Base-by-base conservation (phyloP, 106 monocot genomes). In the Dendrobium nobile region DNA sequence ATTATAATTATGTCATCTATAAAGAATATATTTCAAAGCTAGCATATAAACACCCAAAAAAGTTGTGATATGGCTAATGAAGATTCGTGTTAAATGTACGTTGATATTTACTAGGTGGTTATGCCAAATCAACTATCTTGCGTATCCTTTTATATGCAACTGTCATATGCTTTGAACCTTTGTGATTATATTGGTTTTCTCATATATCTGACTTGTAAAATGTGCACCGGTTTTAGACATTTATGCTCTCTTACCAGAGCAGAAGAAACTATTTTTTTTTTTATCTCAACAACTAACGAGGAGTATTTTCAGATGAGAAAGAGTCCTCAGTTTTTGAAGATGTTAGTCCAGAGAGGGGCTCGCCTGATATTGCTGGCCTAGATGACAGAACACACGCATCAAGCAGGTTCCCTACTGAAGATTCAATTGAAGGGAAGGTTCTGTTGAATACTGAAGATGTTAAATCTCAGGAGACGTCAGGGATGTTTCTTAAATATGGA, bases 241-340 rank as follows among this genome's bases (percentile, higher is more conserved):
- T 43, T 19, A 44, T 42, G 41, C 43, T 31, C 2, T 13, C 9
- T n/a, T 70, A 20, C 9, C 1, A 13, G 11, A 70, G 37, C 8
- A 5, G n/a, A 37, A 37, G 51, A 31, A 70, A 70, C 13, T 70
- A 15, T 70, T 11, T 16, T 43, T 2, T 19, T 74, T 74, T 41
- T 44, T 74, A 5, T 43, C 5, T 20, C 42, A 26, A 48, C 26
- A 27, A 76, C 48, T 76, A 47, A 76, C 48, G 27, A 40, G n/a
- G 1, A 37, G 41, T 40, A 58, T 67, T 79, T 90, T 76, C 82
- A 87, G 89, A 79, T 87, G 84, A 79, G n/a, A 82, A 82, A 6
- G 80, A 67, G 68, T 88, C 82, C 8, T 65, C 64, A 58, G 75
- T 84, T 41, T 85, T 77, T 22, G 83, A 87, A 80, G 88, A 88